Evolutionary conservation across 2,329 filamentous ascomycete species (phyloP).

Genomic region (Botryosphaeria dothidea): DNA sequence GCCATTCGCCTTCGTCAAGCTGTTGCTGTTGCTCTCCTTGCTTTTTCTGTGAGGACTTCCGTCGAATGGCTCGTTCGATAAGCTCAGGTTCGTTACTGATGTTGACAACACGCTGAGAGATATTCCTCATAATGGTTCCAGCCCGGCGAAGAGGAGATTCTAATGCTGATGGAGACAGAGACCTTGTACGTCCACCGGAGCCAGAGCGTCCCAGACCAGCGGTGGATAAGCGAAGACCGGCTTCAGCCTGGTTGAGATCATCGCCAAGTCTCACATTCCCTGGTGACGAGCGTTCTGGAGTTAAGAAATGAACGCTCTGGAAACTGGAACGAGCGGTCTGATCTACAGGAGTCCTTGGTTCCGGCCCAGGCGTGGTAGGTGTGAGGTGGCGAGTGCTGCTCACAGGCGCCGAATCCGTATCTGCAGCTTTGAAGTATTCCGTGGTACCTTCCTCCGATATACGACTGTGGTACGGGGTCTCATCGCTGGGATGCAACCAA

Average conservation of each 20-base stretch:
- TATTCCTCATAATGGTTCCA: conserved; percentile 59
- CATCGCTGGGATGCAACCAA: conserved; percentile 22
- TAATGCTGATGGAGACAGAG: conserved; percentile 46
- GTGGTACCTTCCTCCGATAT: conserved; percentile 49
- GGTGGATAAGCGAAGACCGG: conserved; percentile 43
- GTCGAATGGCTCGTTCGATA: conserved; percentile 69
- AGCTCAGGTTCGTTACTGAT: conserved; percentile 89
- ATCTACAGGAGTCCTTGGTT: conserved; percentile 39
- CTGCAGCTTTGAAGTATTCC: conserved; percentile 56
- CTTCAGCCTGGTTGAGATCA: conserved; percentile 62
- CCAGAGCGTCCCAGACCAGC: conserved; percentile 36
- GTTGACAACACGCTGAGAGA: conserved; percentile 98
- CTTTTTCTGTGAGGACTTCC: conserved; percentile 60
- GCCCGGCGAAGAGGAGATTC: conserved; percentile 52
- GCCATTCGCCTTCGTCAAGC: conserved; percentile 4
- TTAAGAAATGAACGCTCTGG: conserved; percentile 56
- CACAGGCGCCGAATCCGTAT: conserved; percentile 61
- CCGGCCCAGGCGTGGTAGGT: conserved; percentile 53
- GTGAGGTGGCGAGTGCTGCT: conserved; percentile 59
- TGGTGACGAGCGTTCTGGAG: conserved; percentile 36
- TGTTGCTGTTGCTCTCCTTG: conserved; percentile 45
- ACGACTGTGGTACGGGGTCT: conserved; percentile 29
- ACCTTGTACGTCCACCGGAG: conserved; percentile 46
- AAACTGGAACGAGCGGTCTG: conserved; percentile 52
- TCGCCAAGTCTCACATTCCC: conserved; percentile 57